Base-by-base conservation (phyloP, 2,329 filamentous ascomycete species). In the Biscogniauxia sp. region DNA sequence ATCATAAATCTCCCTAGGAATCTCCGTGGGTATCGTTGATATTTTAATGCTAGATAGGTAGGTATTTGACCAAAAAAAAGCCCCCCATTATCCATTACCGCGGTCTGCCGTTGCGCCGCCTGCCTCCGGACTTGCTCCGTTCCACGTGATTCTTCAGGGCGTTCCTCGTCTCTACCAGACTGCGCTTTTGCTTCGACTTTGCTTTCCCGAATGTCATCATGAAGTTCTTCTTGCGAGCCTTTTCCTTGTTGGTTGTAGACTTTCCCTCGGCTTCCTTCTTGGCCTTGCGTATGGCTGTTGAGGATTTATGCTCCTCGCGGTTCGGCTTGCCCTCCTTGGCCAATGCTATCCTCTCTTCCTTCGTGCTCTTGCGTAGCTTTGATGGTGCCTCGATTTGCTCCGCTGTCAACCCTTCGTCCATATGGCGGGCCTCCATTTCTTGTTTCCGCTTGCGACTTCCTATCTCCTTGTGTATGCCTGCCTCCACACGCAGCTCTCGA, bases 181-280 rank as follows among this genome's bases (percentile, higher is more conserved):
- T 97, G 72, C 93, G 85, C 88, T 97, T 97, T 72, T 95, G 90
- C 83, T 98, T 99, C 68, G 84, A 86, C 83, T 95, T 96, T 11
- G 95, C 95, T 82, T 99, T 98, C 61, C 94, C 92, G 62, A 99
- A 79, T 49, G 94, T 98, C 95, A 99, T 99, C 70, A 99, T 75
- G 78, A 99, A 96, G 77, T 99, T 99, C 90, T 99, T 99, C 84
- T 92, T 92, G 68, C 94, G 83, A 51, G 91, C 87, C 86, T 99
- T 99, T 82, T 99, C 95, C 80, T 91, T 91, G 79, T 99, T 99
- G 67, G 94, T 98, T 45, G 92, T 93, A 74, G 91, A 96, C 87
- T 98, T 98, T 71, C 95, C 95, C 78, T 93, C 86, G 1, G 87
- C 84, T 70, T 89, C 87, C 84, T 96, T 96, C 83, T 93, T 92